A percentile compares a stretch with the other conserved stretches of the same genome.
phyloP scores from a whole-genome alignment of 805 yeast species.

The Candida khao-thaluensis region DNA sequence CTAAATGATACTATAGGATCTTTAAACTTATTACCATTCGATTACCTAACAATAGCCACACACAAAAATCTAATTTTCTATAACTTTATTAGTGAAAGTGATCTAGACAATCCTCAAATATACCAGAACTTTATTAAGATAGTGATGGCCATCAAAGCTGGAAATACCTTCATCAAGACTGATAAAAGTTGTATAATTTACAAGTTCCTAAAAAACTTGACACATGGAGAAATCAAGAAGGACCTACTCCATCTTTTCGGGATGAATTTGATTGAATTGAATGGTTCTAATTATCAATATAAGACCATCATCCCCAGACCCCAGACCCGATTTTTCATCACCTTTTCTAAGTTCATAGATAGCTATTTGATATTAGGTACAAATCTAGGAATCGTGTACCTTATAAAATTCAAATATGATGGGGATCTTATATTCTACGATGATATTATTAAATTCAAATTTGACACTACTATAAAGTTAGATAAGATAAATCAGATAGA shows the following conservation, averaged over 20 bases:
- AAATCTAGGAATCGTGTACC: conserved; percentile 15
- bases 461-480: conserved; percentile 13
- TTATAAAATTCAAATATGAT: conserved; percentile 9
- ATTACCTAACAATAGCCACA: conserved; percentile 13
- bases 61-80: conserved; percentile 14
- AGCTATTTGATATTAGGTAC: conserved; percentile 16
- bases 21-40: conserved; percentile 15
- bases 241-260: conserved; percentile 17
- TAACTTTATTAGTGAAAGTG: conserved; percentile 18
- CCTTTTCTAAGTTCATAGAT: conserved; percentile 16
- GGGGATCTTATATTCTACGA: conserved; percentile 9
- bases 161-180: conserved; percentile 5
- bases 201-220: conserved; percentile 12
- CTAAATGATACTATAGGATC: conserved; percentile 9
- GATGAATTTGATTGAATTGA: conserved; percentile 13
- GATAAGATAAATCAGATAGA: conserved; percentile 16
- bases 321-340: conserved; percentile 14
- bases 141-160: conserved; percentile 4
- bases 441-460: conserved; percentile 15
- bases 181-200: conserved; percentile 10
- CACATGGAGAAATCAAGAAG: conserved; percentile 17
- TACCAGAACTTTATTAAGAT: conserved; percentile 15
- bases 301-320: conserved; percentile 9
- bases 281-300: conserved; percentile 8
- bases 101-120: conserved; percentile 17